A percentile compares a stretch with the other conserved stretches of the same genome.
phyloP scores from a whole-genome alignment of 192 early-diverging fungal genomes.

The Pilobolus umbonatus region DNA sequence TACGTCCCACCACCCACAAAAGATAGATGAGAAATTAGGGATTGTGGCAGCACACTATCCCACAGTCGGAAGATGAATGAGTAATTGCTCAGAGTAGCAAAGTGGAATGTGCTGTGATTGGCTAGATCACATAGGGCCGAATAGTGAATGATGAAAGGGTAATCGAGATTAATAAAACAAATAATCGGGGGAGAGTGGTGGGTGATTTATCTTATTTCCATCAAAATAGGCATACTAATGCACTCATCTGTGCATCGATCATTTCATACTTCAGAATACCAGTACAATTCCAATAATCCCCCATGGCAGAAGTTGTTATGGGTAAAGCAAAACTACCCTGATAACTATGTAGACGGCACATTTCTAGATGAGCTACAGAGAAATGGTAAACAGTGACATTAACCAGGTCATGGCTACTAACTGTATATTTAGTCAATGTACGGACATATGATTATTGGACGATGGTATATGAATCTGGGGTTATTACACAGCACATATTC shows the following conservation, averaged over 20 bases:
- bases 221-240: conserved; percentile 1
- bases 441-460: conserved; percentile 78
- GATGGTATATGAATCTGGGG: conserved; percentile 67
- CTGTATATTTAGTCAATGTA: conserved; percentile 62
- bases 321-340: conserved; percentile 83
- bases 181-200: too few relatives aligned
- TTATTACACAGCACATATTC: conserved; percentile 83
- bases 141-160: too few relatives aligned
- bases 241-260: background rate
- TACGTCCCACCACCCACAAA: too few relatives aligned
- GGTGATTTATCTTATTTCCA: too few relatives aligned
- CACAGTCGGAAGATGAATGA: too few relatives aligned
- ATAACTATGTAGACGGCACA: conserved; percentile 87
- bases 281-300: conserved; percentile 20
- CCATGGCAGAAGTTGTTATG: conserved; percentile 83
- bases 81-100: too few relatives aligned
- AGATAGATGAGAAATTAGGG: too few relatives aligned
- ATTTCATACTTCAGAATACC: conserved; percentile 19
- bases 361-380: conserved; percentile 86
- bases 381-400: conserved; percentile 56
- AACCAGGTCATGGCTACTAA: conserved; percentile 8
- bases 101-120: too few relatives aligned
- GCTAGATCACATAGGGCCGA: too few relatives aligned
- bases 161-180: too few relatives aligned
- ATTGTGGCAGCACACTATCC: too few relatives aligned